Conservation (phyloP, 2,329 filamentous ascomycete species). For the Paradendryphiella salina region DNA sequence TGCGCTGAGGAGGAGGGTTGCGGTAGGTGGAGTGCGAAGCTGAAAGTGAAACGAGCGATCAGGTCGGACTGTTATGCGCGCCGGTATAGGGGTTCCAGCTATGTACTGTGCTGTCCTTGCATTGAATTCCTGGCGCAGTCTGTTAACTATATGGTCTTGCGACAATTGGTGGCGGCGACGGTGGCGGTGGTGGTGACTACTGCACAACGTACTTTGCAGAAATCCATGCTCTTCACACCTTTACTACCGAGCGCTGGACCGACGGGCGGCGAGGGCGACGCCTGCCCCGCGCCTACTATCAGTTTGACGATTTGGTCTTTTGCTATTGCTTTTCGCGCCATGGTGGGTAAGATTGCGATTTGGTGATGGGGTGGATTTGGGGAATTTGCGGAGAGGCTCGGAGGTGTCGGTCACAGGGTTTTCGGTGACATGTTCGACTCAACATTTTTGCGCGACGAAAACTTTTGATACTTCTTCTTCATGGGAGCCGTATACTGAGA, state of each 20-base stretch:
- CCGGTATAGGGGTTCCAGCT: constrained; percentile 82
- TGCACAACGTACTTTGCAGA: constrained; percentile 64
- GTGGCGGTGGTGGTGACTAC: neutral
- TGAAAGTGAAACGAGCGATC: constrained; percentile 95
- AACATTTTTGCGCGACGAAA: neutral
- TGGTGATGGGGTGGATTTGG: constrained; percentile 8
- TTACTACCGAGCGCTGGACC: constrained; percentile 95
- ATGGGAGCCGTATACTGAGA: neutral
- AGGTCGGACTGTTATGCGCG: constrained; percentile 86
- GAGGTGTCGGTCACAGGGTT: constrained; percentile 26
- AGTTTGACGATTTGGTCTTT: constrained; percentile 77
- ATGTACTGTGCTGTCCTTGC: constrained; percentile 84
- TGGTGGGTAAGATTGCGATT: constrained; percentile 20
- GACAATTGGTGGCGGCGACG: neutral
- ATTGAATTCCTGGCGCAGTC: constrained; percentile 81
- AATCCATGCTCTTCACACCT: constrained; percentile 99
- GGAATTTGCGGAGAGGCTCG: constrained; percentile 27
- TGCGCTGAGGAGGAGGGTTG: constrained; percentile 83
- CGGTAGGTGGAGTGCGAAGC: constrained; percentile 89
- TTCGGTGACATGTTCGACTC: neutral
- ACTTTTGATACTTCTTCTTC: neutral
- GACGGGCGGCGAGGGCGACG: constrained; percentile 91
- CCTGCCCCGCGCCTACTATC: constrained; percentile 94
- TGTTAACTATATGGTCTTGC: neutral
- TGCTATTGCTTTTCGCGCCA: constrained; percentile 45